Base-by-base conservation (phyloP, 2,329 filamentous ascomycete species). In the Venturiaceae sp. region DNA sequence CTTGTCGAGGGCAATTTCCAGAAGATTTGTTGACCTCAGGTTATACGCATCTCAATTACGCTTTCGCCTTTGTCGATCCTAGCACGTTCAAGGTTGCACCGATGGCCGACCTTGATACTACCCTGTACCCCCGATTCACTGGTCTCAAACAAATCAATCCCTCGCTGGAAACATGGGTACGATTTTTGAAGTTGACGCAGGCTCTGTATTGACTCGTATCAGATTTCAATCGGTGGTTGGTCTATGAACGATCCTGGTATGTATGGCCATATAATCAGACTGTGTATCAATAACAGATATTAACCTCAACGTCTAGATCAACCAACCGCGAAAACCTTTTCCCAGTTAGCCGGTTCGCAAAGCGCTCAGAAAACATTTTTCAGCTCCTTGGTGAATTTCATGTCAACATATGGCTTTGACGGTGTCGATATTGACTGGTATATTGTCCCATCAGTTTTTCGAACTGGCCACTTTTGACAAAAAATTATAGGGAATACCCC, bases 351-450 rank as follows among this genome's bases (percentile, higher is more conserved):
- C 4, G 65, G 59, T 23, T 64, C 61, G 2, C 32, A 66, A 6
- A 56, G 58, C 2, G 71, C 68, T 19, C 66, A 69, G n/a, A 52
- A 58, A 0, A 62, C 61, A 0, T 80, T 80, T 61, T 68, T 74
- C 58, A 60, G 64, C 1, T 71, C 67, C 0, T 61, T 77, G 0
- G 59, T 71, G 1, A 53, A 58, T 1, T 79, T 80, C 62, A 67
- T 80, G 63, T 32, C 62, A 1, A 69, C 65, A 6, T 77, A 76
- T 62, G 67, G 66, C 2, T 77, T 80, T 54, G 72, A 75, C 60
- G 75, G 75, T 2, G 66, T 77, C 2, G 75, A 80, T 55, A 62
- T 80, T 21, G 74, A 79, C 61, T 80, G 76, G 77, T n/a, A n/a
- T n/a, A n/a, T n/a, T n/a, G n/a, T n/a, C n/a, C n/a, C 13, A 16